phyloP scores from a whole-genome alignment of 106 monocot species.

The Acorus gramineus region DNA sequence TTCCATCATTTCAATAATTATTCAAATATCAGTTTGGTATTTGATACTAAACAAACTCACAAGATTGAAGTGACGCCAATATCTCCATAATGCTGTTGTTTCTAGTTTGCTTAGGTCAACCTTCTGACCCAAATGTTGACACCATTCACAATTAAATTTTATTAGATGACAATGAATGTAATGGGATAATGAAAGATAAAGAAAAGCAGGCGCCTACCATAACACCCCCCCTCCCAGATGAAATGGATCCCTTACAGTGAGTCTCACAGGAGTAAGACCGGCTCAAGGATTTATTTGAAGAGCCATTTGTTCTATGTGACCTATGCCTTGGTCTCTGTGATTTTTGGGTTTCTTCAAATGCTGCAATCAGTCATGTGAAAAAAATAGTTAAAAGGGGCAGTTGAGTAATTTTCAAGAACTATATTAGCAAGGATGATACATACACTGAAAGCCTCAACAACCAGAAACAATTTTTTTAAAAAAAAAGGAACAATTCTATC shows the following conservation, averaged over 20 bases:
- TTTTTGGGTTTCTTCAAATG: constrained; percentile 51
- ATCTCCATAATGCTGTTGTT: constrained; percentile 62
- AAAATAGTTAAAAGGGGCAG: not conserved
- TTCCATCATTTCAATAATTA: too few relatives aligned
- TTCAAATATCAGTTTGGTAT: too few relatives aligned
- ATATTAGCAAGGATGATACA: too few relatives aligned
- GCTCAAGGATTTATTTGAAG: constrained; percentile 25
- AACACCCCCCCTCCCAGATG: constrained; percentile 19
- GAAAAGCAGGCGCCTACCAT: constrained; percentile 22
- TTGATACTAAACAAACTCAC: constrained; percentile 19
- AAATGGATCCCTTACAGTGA: constrained; percentile 40
- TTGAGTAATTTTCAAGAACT: not conserved
- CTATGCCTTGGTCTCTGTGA: constrained; percentile 32
- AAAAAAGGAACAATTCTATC: too few relatives aligned
- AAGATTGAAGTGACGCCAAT: constrained; percentile 73
- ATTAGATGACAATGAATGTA: too few relatives aligned
- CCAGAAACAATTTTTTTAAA: too few relatives aligned
- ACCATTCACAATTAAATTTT: too few relatives aligned
- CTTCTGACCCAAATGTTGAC: constrained; percentile 22
- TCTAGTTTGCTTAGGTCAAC: constrained; percentile 81
- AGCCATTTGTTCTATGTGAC: constrained; percentile 23
- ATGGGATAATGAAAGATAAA: not conserved
- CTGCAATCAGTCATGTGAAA: constrained; percentile 16
- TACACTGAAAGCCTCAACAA: too few relatives aligned
- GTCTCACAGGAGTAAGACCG: constrained; percentile 41